These are phyloP conservation scores for Pseudocercospora fuligena DNA, from an alignment of 2,329 filamentous ascomycete species.

Conservation along the genomic window DNA sequence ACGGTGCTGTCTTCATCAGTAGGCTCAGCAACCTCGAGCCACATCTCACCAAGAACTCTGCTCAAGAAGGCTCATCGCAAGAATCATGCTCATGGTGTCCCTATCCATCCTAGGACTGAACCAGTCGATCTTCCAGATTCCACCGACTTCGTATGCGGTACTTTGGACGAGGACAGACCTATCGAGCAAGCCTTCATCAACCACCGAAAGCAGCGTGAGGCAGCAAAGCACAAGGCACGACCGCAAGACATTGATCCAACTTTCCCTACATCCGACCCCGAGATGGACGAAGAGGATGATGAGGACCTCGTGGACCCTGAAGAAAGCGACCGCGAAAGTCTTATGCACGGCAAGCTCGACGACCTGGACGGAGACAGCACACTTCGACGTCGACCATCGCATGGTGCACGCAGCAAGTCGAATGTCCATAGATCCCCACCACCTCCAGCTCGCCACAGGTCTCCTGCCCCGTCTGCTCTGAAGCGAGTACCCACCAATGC, in stretches of 20 bases:
- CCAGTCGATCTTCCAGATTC: slow-evolving; percentile 86
- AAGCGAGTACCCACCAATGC: slow-evolving; percentile 56
- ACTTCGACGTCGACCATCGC: slow-evolving; percentile 45
- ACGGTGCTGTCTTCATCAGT: slow-evolving; percentile 60
- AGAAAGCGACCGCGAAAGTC: slow-evolving; percentile 66
- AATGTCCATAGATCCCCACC: slow-evolving; percentile 41
- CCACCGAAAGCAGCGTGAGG: slow-evolving; percentile 78
- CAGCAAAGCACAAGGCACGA: slow-evolving; percentile 77
- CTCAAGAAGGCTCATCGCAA: slow-evolving; percentile 25
- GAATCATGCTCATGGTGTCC: slow-evolving; percentile 45
- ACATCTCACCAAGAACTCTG: slow-evolving; percentile 20
- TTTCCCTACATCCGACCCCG: slow-evolving; percentile 92
- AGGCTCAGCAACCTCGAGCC: slow-evolving; percentile 52
- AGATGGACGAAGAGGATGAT: slow-evolving; percentile 78
- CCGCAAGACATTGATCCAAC: slow-evolving; percentile 98
- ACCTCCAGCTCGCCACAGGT: slow-evolving; percentile 36
- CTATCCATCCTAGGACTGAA: slow-evolving; percentile 31
- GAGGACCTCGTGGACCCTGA: slow-evolving; percentile 62
- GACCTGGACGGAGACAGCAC: slow-evolving; percentile 41
- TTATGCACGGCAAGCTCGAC: slow-evolving; percentile 65
- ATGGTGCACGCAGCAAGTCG: slow-evolving; percentile 22
- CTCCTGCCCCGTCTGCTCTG: slow-evolving; percentile 46
- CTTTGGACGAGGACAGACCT: slow-evolving; percentile 90
- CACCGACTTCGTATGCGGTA: slow-evolving; percentile 98
- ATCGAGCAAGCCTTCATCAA: slow-evolving; percentile 93